A percentile compares a stretch with the other conserved stretches of the same genome.
Conservation (phyloP, 495 filamentous ascomycete genomes). For the Penicillium desertorum region DNA sequence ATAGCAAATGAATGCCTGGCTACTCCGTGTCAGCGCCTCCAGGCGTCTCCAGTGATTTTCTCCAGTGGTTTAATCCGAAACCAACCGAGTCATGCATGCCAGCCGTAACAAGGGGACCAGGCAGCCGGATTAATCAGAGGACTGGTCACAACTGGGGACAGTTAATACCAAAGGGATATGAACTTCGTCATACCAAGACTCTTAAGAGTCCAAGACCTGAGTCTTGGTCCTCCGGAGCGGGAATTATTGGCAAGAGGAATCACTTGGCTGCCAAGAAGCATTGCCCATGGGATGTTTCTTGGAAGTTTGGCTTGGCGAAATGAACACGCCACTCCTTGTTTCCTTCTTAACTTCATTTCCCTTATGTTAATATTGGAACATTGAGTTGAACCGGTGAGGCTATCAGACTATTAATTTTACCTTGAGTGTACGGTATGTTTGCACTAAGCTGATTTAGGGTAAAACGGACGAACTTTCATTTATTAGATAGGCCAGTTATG, state of each 20-base stretch:
- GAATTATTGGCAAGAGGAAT: slow-evolving; percentile 34
- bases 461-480: neutral
- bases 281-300: slow-evolving; percentile 18
- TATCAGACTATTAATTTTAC: neutral
- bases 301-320: slow-evolving; percentile 21
- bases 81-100: slow-evolving; percentile 8
- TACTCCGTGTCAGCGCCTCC: too few species aligned
- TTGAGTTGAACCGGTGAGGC: neutral
- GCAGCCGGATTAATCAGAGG: slow-evolving; percentile 13
- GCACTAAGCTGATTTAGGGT: slow-evolving; percentile 2
- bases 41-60: too few species aligned
- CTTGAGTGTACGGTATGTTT: neutral
- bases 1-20: neutral
- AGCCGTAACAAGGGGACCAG: neutral
- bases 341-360: neutral
- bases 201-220: slow-evolving; percentile 15
- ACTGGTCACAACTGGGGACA: neutral
- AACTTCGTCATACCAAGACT: slow-evolving; percentile 17
- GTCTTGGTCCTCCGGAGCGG: slow-evolving; percentile 31
- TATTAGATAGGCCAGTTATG: neutral
- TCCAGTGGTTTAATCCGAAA: neutral
- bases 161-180: neutral
- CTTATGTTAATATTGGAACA: neutral
- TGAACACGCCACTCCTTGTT: neutral
- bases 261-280: slow-evolving; percentile 35